Evolutionary conservation across 202 grass and related monocot genomes (phyloP).

Genomic region (Hordeum pubiflorum): DNA sequence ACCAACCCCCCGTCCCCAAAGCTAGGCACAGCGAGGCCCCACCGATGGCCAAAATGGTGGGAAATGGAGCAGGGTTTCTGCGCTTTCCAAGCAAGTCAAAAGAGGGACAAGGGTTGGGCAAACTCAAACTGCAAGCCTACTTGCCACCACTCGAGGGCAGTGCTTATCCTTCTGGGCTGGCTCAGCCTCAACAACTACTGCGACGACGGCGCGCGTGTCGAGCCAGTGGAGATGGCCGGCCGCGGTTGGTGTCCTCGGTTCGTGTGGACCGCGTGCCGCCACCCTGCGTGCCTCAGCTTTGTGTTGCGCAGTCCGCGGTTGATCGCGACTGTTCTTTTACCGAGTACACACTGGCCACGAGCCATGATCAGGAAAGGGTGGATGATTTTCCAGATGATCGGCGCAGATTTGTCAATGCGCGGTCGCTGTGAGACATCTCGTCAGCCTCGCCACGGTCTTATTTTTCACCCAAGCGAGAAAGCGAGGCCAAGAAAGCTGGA

Average conservation of each 20-base stretch:
- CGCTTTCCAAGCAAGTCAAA: not conserved
- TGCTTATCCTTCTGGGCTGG: not conserved
- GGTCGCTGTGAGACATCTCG: not conserved
- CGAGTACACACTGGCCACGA: not conserved
- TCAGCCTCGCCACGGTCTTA: not conserved
- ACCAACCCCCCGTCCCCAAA: conserved; percentile 23
- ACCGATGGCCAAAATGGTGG: not conserved
- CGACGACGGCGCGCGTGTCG: not conserved
- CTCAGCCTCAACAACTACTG: not conserved
- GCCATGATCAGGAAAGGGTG: not conserved
- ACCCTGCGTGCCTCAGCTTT: not conserved
- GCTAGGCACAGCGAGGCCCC: not conserved
- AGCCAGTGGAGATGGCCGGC: not conserved
- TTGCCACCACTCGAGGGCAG: not conserved
- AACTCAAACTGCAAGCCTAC: conserved; percentile 2
- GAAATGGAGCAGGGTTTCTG: not conserved
- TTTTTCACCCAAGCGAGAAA: not conserved
- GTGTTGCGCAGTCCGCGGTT: not conserved
- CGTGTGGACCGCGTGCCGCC: not conserved
- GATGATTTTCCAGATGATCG: not conserved
- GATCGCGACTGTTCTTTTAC: not conserved
- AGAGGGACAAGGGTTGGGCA: not conserved
- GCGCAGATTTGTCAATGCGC: not conserved
- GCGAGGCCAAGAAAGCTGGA: not conserved
- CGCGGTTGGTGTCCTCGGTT: not conserved